These are phyloP conservation scores for Cnidoscolus chayamansa DNA, from an alignment of 441 rosid genomes.

Conservation along the genomic window DNA sequence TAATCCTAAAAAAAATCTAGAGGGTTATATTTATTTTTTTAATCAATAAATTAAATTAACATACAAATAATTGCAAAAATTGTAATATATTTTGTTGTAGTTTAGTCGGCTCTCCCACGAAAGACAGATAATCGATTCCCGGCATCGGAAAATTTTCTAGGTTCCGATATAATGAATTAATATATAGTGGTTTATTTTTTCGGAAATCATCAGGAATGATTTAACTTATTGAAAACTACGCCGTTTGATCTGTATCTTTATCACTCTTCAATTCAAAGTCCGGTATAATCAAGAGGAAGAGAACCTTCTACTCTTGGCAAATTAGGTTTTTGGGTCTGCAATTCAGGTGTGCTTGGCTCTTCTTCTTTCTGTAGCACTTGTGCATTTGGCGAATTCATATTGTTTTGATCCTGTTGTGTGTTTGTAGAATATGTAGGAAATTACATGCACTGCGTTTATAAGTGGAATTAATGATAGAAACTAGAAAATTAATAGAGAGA, in stretches of 20 bases:
- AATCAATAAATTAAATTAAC: too few species aligned
- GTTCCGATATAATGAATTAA: too few species aligned
- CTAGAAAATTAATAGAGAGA: neutral
- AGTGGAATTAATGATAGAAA: neutral
- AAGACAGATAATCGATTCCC: constrained; percentile 84
- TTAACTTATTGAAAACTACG: neutral
- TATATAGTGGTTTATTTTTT: too few species aligned
- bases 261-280: neutral
- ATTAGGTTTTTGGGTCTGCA: neutral
- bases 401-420: too few species aligned
- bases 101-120: constrained; percentile 81
- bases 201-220: too few species aligned
- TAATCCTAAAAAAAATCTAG: too few species aligned
- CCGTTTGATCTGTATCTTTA: neutral
- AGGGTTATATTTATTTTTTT: too few species aligned
- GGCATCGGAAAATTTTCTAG: constrained; percentile 49
- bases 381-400: too few species aligned
- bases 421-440: neutral
- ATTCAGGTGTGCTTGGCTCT: neutral
- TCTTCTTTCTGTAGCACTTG: neutral
- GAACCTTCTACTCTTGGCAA: neutral
- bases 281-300: neutral
- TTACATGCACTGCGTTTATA: neutral
- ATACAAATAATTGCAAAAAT: too few species aligned
- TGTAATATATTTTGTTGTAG: too few species aligned